Conservation (phyloP, 139 green algal species). For the Chlorella sp. region DNA sequence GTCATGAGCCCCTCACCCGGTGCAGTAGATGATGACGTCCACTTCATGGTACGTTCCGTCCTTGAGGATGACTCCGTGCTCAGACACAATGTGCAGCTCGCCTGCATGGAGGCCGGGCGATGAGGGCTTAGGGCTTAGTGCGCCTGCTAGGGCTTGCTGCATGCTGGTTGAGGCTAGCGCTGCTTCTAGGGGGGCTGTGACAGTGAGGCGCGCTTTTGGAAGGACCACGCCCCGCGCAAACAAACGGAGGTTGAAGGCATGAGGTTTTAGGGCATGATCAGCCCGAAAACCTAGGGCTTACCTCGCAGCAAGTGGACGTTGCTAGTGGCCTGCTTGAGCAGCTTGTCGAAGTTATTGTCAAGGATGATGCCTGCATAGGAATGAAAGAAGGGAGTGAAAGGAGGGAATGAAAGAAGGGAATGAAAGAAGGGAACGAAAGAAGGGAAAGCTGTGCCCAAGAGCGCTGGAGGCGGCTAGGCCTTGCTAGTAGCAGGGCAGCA, state of each 20-base stretch:
- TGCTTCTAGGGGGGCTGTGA: background rate
- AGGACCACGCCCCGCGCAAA: background rate
- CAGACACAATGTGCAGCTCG: background rate
- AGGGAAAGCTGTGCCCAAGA: too few species aligned
- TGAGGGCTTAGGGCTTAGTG: background rate
- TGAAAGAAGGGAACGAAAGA: too few species aligned
- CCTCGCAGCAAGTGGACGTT: conserved; percentile 1
- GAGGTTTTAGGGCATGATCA: too few species aligned
- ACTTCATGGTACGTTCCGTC: conserved; percentile 12
- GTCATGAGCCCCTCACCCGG: too few species aligned
- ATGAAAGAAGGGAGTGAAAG: too few species aligned
- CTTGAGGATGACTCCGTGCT: conserved; percentile 12
- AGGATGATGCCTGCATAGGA: conserved; percentile 25
- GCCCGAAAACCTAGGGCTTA: too few species aligned
- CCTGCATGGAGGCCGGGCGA: too few species aligned
- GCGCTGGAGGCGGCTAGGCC: too few species aligned
- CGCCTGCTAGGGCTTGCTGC: background rate
- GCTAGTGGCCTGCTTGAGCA: background rate
- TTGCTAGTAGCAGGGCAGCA: too few species aligned
- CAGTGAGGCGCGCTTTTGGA: background rate
- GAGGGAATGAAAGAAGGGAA: too few species aligned
- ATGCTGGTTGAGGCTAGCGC: background rate
- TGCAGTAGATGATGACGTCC: conserved; percentile 35
- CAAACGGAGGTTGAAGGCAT: too few species aligned
- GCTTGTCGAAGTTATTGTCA: conserved; percentile 22